Evolutionary conservation across 1,284 basidiomycete genomes (phyloP).

Genomic region (Paramarasmius palmivorus): DNA sequence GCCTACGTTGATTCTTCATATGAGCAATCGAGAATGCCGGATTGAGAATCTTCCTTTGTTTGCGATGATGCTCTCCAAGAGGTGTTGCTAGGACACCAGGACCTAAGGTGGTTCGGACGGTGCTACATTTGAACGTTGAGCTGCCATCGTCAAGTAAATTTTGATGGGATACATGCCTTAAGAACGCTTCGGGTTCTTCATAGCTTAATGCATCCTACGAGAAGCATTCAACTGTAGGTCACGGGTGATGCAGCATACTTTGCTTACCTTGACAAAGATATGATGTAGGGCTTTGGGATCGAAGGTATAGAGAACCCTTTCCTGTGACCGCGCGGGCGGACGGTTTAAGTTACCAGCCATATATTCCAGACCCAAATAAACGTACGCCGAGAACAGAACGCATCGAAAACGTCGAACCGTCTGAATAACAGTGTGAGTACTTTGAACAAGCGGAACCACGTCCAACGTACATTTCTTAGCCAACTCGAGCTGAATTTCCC

Average conservation of each 20-base stretch:
- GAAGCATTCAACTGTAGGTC: slow-evolving; percentile 23
- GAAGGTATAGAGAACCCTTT: slow-evolving; percentile 19
- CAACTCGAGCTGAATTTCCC: too few relatives aligned
- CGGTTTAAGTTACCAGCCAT: not conserved
- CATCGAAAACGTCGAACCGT: not conserved
- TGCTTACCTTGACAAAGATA: slow-evolving; percentile 35
- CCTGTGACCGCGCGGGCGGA: not conserved
- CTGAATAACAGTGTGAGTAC: too few relatives aligned
- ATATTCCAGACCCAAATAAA: too few relatives aligned
- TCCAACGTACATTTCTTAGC: too few relatives aligned
- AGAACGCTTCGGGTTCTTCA: slow-evolving; percentile 27
- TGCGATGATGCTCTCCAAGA: slow-evolving; percentile 33
- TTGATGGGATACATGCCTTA: too few relatives aligned
- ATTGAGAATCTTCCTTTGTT: slow-evolving; percentile 38
- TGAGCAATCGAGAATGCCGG: slow-evolving; percentile 38
- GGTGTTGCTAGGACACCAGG: not conserved
- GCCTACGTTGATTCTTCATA: slow-evolving; percentile 28
- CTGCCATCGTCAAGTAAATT: slow-evolving; percentile 19
- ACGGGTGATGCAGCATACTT: slow-evolving; percentile 11
- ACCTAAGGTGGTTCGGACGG: not conserved
- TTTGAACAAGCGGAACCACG: too few relatives aligned
- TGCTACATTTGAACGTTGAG: not conserved
- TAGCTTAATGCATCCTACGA: not conserved
- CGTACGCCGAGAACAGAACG: slow-evolving; percentile 6
- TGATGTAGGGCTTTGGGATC: slow-evolving; percentile 34